These are phyloP conservation scores for Claviceps capensis DNA, from an alignment of 2,329 filamentous ascomycete genomes.

Conservation along the genomic window DNA sequence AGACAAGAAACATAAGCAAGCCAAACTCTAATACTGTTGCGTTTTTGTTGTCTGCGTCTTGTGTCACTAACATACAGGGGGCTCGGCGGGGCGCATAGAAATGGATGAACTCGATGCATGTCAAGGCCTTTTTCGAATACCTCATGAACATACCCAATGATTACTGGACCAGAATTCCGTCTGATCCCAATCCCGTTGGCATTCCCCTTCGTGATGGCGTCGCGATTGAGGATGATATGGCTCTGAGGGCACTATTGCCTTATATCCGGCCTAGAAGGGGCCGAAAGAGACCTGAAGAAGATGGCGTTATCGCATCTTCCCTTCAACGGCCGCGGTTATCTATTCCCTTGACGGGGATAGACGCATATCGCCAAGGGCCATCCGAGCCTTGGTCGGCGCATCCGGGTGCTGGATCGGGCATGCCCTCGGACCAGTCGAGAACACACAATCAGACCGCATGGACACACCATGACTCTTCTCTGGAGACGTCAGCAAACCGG, in stretches of 20 bases:
- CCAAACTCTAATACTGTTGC: too few species aligned
- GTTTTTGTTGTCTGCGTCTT: too few species aligned
- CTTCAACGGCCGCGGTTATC: conserved; percentile 50
- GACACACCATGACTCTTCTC: conserved; percentile 31
- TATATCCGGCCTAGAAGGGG: conserved; percentile 53
- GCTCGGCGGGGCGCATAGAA: conserved; percentile 34
- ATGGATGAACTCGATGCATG: conserved; percentile 95
- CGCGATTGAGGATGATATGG: conserved; percentile 74
- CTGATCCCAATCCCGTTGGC: conserved; percentile 45
- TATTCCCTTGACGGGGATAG: conserved; percentile 28
- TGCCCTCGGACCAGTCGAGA: conserved; percentile 24
- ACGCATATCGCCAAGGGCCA: conserved; percentile 18
- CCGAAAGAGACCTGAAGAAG: conserved; percentile 49
- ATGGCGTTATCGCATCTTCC: conserved; percentile 33
- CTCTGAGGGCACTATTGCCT: conserved; percentile 68
- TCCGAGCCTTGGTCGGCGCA: conserved; percentile 34
- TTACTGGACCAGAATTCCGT: conserved; percentile 69
- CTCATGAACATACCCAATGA: conserved; percentile 62
- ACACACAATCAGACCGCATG: conserved; percentile 12
- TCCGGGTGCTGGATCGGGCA: conserved; percentile 22
- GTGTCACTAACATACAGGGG: neutral
- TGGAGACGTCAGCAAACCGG: conserved; percentile 49
- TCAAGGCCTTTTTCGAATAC: conserved; percentile 90
- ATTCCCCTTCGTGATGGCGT: conserved; percentile 67
- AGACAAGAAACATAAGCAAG: too few species aligned